Base-by-base conservation (phyloP, 208 protist genomes). In the Vickermania spadyakhi region DNA sequence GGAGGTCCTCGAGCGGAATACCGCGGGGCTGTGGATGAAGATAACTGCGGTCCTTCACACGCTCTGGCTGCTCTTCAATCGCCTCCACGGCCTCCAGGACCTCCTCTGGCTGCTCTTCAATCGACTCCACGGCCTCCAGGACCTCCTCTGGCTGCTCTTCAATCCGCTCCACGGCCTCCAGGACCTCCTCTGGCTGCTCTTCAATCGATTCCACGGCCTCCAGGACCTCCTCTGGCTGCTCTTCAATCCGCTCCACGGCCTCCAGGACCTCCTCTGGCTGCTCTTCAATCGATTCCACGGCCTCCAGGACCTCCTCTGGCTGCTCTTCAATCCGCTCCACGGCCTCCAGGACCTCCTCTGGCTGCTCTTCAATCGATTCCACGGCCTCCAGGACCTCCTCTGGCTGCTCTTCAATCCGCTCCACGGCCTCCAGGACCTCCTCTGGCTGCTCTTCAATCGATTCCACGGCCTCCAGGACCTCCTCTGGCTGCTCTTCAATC, bases 11-110 rank as follows among this genome's bases (percentile, higher is more conserved):
- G 4, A 90, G 51, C 25, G 77, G 82, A 41, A 93, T 78, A 30
- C 86, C 82, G 11, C 60, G 74, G 13, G 82, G 81, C 73, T 90
- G 77, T 7, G 75, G 78, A 68, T 86, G 79, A 55, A 93, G 73
- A 66, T 80, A 87, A 25, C 64, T 68, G 41, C 79, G 76, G 45
- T 78, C 74, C 45, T 81, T 68, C 1, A 62, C 69, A 21, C 86
- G 64, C 50, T 77, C 75, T 72, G 86, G 72, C 29, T 81, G 66
- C n/a, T 75, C 61, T 62, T 88, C 69, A 7, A 45, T 18, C 36
- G 86, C 54, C 21, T 18, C 25, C 5, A 27, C 51, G 26, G 25
- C 51, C 13, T 26, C 5, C 13, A 27, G 21, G 5, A 28, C 51
- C 26, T 18, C 21, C 26, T 55, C 21, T 22, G 13, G 5, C 21